Percentiles rank a stretch among this genome's conserved stretches.
Conservation (phyloP, 129 eudicot species). For the Chrysanthemum lavandulifolium region DNA sequence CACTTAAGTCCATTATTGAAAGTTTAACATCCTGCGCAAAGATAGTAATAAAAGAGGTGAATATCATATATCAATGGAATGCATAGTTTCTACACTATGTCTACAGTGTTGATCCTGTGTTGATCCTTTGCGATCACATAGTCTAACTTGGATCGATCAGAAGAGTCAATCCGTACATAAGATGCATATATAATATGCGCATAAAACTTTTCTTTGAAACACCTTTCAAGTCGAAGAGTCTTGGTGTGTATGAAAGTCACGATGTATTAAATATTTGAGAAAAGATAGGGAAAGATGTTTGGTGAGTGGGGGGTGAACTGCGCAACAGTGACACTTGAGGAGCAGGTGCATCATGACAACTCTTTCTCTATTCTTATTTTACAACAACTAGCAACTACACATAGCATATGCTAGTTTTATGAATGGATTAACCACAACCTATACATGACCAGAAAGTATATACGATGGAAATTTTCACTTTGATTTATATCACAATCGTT, state of each 20-base stretch:
- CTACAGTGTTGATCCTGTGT: too few species aligned
- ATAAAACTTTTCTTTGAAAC: background rate
- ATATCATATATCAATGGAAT: too few species aligned
- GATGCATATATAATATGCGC: background rate
- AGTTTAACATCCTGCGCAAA: too few species aligned
- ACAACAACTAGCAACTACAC: background rate
- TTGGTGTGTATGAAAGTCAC: conserved; percentile 10
- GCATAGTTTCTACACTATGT: too few species aligned
- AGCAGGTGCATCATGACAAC: conserved; percentile 18
- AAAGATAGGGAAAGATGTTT: conserved; percentile 16
- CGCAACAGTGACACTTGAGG: conserved; percentile 25
- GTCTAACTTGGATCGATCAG: background rate
- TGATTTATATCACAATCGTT: too few species aligned
- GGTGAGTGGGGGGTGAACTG: conserved; percentile 31
- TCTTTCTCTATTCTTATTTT: background rate
- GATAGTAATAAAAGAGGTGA: too few species aligned
- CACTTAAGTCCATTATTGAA: too few species aligned
- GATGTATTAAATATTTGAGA: background rate
- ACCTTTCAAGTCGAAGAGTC: background rate
- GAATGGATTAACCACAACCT: background rate
- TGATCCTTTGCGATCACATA: too few species aligned
- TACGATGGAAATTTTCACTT: too few species aligned
- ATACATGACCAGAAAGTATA: too few species aligned
- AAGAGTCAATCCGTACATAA: background rate
- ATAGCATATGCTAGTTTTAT: background rate